Conservation (phyloP, 805 yeast genomes). For the Hanseniaspora lachancei region DNA sequence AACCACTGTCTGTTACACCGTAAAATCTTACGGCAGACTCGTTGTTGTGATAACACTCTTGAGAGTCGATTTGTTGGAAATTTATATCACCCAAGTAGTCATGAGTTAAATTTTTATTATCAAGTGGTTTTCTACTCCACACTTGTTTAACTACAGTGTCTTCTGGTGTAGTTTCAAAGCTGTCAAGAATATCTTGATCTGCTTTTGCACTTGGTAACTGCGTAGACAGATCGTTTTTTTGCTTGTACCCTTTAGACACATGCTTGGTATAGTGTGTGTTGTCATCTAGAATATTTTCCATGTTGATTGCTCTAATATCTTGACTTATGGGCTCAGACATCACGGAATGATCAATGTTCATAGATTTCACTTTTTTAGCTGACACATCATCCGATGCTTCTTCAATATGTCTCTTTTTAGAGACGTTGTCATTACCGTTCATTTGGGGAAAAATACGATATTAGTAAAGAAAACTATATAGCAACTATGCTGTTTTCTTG, state of each 20-base stretch:
- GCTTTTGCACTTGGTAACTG: neutral
- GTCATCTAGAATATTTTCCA: conserved; percentile 8
- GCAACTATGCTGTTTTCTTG: neutral
- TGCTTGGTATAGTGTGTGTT: conserved; percentile 11
- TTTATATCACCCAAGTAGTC: conserved; percentile 36
- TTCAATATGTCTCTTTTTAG: neutral
- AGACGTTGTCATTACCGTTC: neutral
- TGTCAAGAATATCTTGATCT: conserved; percentile 1
- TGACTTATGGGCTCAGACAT: conserved; percentile 11
- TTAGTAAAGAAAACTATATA: neutral
- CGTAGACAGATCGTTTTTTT: neutral
- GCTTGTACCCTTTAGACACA: conserved; percentile 5
- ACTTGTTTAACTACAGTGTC: conserved; percentile 21
- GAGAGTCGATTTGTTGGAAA: conserved; percentile 92
- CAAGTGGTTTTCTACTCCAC: conserved; percentile 45
- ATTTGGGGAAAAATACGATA: neutral
- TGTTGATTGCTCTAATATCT: conserved; percentile 5
- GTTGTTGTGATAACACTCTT: conserved; percentile 44
- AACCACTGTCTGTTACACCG: conserved; percentile 81
- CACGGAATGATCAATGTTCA: conserved; percentile 7
- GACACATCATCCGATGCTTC: neutral
- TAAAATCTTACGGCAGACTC: conserved; percentile 65
- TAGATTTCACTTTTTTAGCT: neutral
- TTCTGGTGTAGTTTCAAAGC: conserved; percentile 2
- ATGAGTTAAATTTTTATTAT: conserved; percentile 39